Evolutionary conservation across 352 stramenopile species (phyloP), one percentile per base, ranked within the genome.

Genomic region (Halophytophthora polymorphica): DNA sequence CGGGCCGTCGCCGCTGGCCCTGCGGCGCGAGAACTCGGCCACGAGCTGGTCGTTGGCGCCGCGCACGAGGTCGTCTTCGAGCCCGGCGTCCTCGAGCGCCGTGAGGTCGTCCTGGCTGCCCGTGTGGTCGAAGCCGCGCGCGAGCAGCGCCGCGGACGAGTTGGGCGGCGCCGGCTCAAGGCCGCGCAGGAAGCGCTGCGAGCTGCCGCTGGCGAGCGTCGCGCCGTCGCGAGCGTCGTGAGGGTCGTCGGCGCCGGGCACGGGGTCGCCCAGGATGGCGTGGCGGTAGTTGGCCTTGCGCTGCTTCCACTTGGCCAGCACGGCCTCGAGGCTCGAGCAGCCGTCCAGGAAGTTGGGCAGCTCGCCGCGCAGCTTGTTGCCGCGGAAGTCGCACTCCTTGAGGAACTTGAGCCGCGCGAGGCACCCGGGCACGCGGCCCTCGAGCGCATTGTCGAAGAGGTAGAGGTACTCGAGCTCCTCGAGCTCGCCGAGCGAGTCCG

Each of bases 271-370:
- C 3, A 91, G 69, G 18, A 86, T 81, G 17, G 71, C 66, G 63
- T 91, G 71, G 19, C 71, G 71, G 59, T 91, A 91, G 35, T 70
- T 89, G 15, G 80, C 80, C 66, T 89, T 89, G 28, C 81, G 77
- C 47, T 80, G 83, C 61, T 89, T 91, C 81, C 81, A 91, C 70
- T 91, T 91, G 50, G 63, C 86, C 74, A 91, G 79, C 17, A 91
- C 81, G 17, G 77, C 77, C 33, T 88, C 77, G 7, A 91, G 58
- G 40, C 78, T 91, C 14, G 77, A 91, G 58, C 76, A 89, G 18
- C 77, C 81, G 40, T 91, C 81, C 12, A 92, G 54, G 43, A 90
- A 90, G 58, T 92, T 90, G 22, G 82, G 78, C n/a, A 92, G 69
- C 53, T 90, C 79, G 7, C 79, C 77, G 15, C 58, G 69, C 47